These are phyloP conservation scores for Elaeis guineensis DNA, from an alignment of 176 grass and related monocot genomes.

Conservation along the genomic window DNA sequence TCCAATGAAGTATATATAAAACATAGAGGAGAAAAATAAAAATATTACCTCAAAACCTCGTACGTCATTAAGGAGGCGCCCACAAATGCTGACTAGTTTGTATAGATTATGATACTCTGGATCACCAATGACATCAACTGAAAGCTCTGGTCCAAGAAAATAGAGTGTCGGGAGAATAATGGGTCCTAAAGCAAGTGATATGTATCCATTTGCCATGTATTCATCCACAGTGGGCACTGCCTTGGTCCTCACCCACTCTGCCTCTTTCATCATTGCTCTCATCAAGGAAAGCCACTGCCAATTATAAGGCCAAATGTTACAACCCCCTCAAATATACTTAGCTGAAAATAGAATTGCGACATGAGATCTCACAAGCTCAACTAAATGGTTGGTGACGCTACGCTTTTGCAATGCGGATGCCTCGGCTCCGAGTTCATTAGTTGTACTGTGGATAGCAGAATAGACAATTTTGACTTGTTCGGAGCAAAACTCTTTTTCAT, in stretches of 20 bases:
- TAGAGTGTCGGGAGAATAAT: constrained; percentile 49
- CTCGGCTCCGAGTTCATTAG: constrained; percentile 47
- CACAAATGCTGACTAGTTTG: constrained; percentile 41
- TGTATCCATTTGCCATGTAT: constrained; percentile 43
- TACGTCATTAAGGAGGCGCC: constrained; percentile 52
- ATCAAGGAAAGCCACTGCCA: constrained; percentile 47
- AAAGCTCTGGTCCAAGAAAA: constrained; percentile 37
- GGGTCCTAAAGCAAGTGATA: constrained; percentile 49
- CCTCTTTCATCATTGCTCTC: constrained; percentile 58
- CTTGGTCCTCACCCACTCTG: constrained; percentile 32
- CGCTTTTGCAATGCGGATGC: constrained; percentile 45
- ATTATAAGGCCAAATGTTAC: not conserved
- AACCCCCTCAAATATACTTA: not conserved
- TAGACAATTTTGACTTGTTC: constrained; percentile 64
- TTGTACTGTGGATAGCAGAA: constrained; percentile 39
- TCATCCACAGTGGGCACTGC: constrained; percentile 39
- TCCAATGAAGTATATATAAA: too few relatives aligned
- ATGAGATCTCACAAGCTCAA: constrained; percentile 38
- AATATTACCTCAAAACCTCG: constrained; percentile 39
- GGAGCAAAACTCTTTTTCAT: constrained; percentile 36
- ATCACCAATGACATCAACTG: constrained; percentile 12
- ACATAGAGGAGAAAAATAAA: not conserved
- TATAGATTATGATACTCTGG: constrained; percentile 42
- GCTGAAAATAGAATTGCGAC: not conserved
- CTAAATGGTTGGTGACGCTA: constrained; percentile 40